Conservation (phyloP, 2,329 filamentous ascomycete species). For the Cytospora piceicola region DNA sequence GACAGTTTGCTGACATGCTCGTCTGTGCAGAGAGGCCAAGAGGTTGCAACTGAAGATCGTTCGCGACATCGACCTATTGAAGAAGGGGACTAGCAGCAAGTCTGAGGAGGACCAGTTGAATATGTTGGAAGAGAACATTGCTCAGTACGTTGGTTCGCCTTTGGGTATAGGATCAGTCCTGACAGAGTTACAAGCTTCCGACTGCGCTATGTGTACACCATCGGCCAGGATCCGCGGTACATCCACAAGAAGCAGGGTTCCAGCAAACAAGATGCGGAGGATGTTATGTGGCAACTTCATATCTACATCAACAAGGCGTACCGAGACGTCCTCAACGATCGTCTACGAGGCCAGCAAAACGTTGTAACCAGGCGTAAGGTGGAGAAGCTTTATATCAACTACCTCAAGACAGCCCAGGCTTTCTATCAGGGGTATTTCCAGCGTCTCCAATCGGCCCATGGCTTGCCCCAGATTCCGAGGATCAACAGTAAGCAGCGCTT, state of each 20-base stretch:
- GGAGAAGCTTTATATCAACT: slow-evolving; percentile 79
- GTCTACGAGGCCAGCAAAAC: slow-evolving; percentile 53
- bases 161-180: slow-evolving; percentile 7
- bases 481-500: slow-evolving; percentile 37
- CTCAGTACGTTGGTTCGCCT: slow-evolving; percentile 37
- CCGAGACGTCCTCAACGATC: slow-evolving; percentile 66
- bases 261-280: slow-evolving; percentile 66
- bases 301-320: slow-evolving; percentile 78
- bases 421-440: slow-evolving; percentile 90
- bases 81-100: slow-evolving; percentile 37
- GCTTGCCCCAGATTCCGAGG: slow-evolving; percentile 52
- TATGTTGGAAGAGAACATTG: slow-evolving; percentile 38
- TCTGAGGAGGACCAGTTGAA: slow-evolving; percentile 36
- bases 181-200: slow-evolving; percentile 48
- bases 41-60: slow-evolving; percentile 37
- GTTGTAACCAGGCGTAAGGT: slow-evolving; percentile 73
- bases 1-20: slow-evolving; percentile 10
- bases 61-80: slow-evolving; percentile 33
- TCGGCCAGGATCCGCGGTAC: slow-evolving; percentile 73
- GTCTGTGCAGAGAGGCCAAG: slow-evolving; percentile 29
- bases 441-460: slow-evolving; percentile 67
- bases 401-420: slow-evolving; percentile 83
- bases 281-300: slow-evolving; percentile 78
- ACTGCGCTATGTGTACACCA: slow-evolving; percentile 69
- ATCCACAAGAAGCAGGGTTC: slow-evolving; percentile 42